Evolutionary conservation across 2,329 filamentous ascomycete species (phyloP), one percentile per base, ranked within the genome.

Genomic region (Cladorrhinum sp.): DNA sequence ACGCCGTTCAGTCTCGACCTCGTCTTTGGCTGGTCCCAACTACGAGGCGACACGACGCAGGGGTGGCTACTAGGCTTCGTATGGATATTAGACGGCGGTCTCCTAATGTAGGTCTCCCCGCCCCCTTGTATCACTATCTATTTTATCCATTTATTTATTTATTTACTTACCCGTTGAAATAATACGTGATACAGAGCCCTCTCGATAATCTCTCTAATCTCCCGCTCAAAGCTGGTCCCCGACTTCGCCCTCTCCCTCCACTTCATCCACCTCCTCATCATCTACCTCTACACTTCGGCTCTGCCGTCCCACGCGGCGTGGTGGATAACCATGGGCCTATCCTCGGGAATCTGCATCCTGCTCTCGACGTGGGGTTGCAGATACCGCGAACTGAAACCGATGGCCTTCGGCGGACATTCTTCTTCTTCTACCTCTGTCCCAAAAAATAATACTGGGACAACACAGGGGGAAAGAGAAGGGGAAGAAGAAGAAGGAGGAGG

Each of bases 361-460:
- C 79, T 95, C 1, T 93, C 91, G 3, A 88, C 96, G 39, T 98
- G 94, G 91, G 91, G 88, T 2, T 98, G 94, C 73, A 91, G 88
- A 71, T 96, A 92, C 81, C 83, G 94, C 63, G 95, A 99, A 76
- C 78, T 99, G 59, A 83, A 86, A 70, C 94, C 95, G 10, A 96
- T 98, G 68, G 88, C 85, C 62, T 97, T 98, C 71, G 92, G 92
- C 20, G 88, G 88, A 2, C 79, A 74, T 21, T 51, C 49, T 8
- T 6, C 49, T 12, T 14, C 21, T 14, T 26, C 21, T n/a, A n/a
- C n/a, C n/a, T n/a, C n/a, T n/a, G n/a, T n/a, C n/a, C n/a, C n/a
- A n/a, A n/a, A 51, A 5, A 57, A 49, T 9, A 57, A 49, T 30
- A 55, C n/a, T n/a, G 2, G 63, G 57, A 23, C 33, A 64, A 57